These are phyloP conservation scores for Boletus reticulatus DNA, from an alignment of 768 basidiomycete genomes.

Conservation along the genomic window DNA sequence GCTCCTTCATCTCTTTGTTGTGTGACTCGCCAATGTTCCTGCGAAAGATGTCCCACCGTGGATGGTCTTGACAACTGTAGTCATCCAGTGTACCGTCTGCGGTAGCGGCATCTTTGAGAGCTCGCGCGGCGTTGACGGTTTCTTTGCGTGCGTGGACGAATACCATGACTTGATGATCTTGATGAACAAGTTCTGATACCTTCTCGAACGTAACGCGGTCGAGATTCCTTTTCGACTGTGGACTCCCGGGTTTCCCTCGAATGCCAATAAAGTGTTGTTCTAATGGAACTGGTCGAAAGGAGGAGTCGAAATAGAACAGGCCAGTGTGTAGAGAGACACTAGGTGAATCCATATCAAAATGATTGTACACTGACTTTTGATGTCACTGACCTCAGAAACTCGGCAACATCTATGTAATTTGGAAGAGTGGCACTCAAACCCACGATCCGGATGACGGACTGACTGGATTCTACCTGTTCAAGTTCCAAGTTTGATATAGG, in stretches of 20 bases:
- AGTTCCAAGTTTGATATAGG: not conserved
- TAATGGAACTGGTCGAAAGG: slow-evolving; percentile 93
- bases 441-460: slow-evolving; percentile 94
- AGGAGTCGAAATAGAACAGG: slow-evolving; percentile 96
- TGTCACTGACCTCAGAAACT: slow-evolving; percentile 74
- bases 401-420: slow-evolving; percentile 95
- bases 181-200: slow-evolving; percentile 81
- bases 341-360: slow-evolving; percentile 7
- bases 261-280: slow-evolving; percentile 97
- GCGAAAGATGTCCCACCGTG: slow-evolving; percentile 73
- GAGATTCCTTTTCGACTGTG: slow-evolving; percentile 74
- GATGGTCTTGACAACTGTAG: slow-evolving; percentile 81
- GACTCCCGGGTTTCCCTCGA: slow-evolving; percentile 80
- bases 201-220: slow-evolving; percentile 89
- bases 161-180: slow-evolving; percentile 98
- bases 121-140: slow-evolving; percentile 88
- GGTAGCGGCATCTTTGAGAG: slow-evolving; percentile 72
- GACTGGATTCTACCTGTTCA: slow-evolving; percentile 87
- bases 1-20: slow-evolving; percentile 95
- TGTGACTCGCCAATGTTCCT: slow-evolving; percentile 74
- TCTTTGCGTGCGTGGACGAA: slow-evolving; percentile 99
- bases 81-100: slow-evolving; percentile 70
- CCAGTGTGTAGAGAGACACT: slow-evolving; percentile 87
- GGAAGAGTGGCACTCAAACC: slow-evolving; percentile 96
- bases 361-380: not conserved